Base-by-base conservation (phyloP, 345 rosid species). In the Citrus cavaleriei region DNA sequence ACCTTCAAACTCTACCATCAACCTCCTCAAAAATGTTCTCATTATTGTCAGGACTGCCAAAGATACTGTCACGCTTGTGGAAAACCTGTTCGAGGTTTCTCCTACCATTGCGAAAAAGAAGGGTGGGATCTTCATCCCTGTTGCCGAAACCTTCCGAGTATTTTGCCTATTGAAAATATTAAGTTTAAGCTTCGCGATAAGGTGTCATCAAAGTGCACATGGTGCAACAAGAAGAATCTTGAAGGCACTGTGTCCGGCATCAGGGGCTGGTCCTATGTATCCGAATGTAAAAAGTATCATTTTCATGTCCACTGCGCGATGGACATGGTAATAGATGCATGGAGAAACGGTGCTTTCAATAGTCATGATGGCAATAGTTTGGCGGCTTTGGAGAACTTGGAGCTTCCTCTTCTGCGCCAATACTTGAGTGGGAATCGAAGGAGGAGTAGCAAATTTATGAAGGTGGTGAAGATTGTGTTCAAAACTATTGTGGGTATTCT, bases 251-350 rank as follows among this genome's bases (percentile, higher is more conserved):
- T 25, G 4, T 28, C 77, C 22, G 14, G 28, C 3, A 13, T 72
- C 14, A 49, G 72, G 14, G 81, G 81, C 2, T 79, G 77, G 81
- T 64, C 72, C 0, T 79, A 79, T 64, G 77, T 72, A 54, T 79
- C 81, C 13, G 10, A 63, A n/a, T 51, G 77, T 27, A 8, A 65
- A 2, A 0, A 72, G 10, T 72, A 72, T 35, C 65, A 7, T 24
- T 72, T 63, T 72, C 81, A 72, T 21, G 81, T 79, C 71, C 7
- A 51, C 24, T 79, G 81, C 21, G 55, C n/a, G 0, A 72, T 27
- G 1, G 66, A 79, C 14, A 63, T 79, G 65, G 12, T 21, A 14
- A 55, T 64, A 38, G 59, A 68, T 22, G 28, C 3, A 19, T 58
- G 58, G 74, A 12, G 25, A 1, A 65, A 76, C 14, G 46, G 22